A percentile compares a stretch with the other conserved stretches of the same genome.
phyloP scores from a whole-genome alignment of 1,284 basidiomycete genomes.

The Fomitopsis betulina region DNA sequence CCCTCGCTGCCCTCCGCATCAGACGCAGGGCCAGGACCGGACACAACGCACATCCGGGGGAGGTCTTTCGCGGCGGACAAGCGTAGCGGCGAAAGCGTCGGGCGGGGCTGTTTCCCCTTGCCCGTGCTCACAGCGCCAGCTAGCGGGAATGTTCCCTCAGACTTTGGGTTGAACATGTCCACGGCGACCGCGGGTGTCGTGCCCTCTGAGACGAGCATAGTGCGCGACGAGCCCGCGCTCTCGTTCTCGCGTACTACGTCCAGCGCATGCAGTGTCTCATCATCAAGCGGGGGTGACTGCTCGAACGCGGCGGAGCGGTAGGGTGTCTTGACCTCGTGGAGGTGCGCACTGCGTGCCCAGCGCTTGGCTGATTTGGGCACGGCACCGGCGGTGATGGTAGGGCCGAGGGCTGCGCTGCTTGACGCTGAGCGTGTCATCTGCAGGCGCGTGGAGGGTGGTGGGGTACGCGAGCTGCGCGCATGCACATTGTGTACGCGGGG shows the following conservation, averaged over 20 bases:
- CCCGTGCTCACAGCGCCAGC: constrained; percentile 10
- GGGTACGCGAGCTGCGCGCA: constrained; percentile 7
- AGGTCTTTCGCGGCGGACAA: constrained; percentile 8
- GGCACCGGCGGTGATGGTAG: constrained; percentile 23
- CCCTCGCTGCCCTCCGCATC: constrained; percentile 21
- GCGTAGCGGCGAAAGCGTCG: constrained; percentile 15
- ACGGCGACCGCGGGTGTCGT: neutral
- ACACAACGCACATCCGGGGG: constrained; percentile 4
- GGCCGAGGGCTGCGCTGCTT: constrained; percentile 30
- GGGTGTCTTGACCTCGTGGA: constrained; percentile 55
- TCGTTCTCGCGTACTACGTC: neutral
- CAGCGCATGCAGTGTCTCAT: no score
- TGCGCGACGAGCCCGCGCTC: neutral
- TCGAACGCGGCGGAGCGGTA: neutral
- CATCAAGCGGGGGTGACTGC: no score
- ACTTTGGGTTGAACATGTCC: constrained; percentile 11
- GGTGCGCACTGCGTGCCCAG: constrained; percentile 67
- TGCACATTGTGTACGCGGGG: constrained; percentile 16
- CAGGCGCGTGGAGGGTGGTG: constrained; percentile 24
- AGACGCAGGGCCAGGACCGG: constrained; percentile 6
- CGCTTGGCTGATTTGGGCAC: constrained; percentile 46
- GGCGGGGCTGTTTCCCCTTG: constrained; percentile 11
- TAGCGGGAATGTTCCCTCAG: neutral
- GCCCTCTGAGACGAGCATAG: neutral
- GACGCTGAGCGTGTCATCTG: constrained; percentile 43